Conservation (phyloP, 352 stramenopile species). For the Pythium guiyangense region DNA sequence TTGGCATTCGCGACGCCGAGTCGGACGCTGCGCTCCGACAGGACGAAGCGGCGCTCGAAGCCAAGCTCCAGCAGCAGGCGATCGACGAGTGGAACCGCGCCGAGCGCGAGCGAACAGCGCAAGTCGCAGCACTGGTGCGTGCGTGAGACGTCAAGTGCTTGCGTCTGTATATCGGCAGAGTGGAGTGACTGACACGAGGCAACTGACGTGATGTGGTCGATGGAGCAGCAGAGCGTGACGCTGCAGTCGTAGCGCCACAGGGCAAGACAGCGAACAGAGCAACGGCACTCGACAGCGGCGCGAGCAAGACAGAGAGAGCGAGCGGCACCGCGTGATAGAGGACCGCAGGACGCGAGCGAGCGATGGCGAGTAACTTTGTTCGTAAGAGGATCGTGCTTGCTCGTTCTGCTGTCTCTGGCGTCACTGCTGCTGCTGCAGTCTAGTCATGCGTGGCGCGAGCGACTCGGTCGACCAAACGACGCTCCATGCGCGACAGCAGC, state of each 20-base stretch:
- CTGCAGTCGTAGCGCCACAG: constrained; percentile 9
- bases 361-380: no score
- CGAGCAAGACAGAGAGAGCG: no score
- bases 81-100: constrained; percentile 54
- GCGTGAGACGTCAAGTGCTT: neutral
- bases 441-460: neutral
- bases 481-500: no score
- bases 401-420: no score
- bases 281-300: no score
- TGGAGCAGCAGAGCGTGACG: constrained; percentile 9
- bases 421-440: no score
- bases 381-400: no score
- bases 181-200: neutral
- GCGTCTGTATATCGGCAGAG: neutral
- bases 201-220: neutral
- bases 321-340: no score
- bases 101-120: constrained; percentile 30
- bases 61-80: constrained; percentile 35
- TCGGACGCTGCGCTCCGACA: constrained; percentile 17
- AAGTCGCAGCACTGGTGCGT: constrained; percentile 35
- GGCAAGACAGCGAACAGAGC: no score
- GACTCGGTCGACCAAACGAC: neutral
- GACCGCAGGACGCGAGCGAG: no score
- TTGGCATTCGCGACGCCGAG: constrained; percentile 46
- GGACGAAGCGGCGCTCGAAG: constrained; percentile 44